Percentiles rank a stretch among this genome's conserved stretches.
phyloP scores from a whole-genome alignment of 192 early-diverging fungal species.

The Glomus cerebriforme region DNA sequence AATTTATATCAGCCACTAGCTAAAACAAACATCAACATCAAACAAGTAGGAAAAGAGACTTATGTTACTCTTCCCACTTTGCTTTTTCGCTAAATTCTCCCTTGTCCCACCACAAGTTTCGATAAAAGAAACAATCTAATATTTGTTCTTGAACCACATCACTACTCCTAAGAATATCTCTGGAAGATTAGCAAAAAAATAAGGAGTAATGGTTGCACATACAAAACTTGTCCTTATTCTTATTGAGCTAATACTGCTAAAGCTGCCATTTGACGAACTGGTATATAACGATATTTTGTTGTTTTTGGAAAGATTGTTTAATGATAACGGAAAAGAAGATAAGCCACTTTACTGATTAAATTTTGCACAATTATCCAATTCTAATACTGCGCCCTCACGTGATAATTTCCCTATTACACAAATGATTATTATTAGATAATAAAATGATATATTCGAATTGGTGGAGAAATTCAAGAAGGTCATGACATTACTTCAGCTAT shows the following conservation, averaged over 20 bases:
- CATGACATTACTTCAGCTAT: too few relatives aligned
- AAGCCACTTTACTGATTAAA: too few relatives aligned
- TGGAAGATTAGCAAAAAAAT: conserved; percentile 10
- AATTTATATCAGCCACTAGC: conserved; percentile 29
- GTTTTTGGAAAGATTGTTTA: too few relatives aligned
- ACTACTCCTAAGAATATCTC: conserved; percentile 26
- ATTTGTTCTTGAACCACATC: conserved; percentile 11
- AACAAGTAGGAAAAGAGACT: conserved; percentile 24
- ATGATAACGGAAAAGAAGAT: too few relatives aligned
- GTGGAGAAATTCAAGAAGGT: too few relatives aligned
- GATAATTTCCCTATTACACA: too few relatives aligned
- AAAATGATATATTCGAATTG: too few relatives aligned
- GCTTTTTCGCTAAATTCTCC: conserved; percentile 28
- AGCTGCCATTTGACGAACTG: neutral
- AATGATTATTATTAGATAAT: too few relatives aligned
- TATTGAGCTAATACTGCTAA: conserved; percentile 24
- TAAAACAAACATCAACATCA: conserved; percentile 29
- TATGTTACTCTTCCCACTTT: conserved; percentile 24
- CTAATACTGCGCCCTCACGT: too few relatives aligned
- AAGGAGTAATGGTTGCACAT: conserved; percentile 24
- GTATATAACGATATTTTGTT: neutral
- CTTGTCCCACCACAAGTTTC: conserved; percentile 30
- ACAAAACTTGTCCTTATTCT: conserved; percentile 15
- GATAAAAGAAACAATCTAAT: conserved; percentile 26
- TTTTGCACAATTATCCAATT: too few relatives aligned